Evolutionary conservation across 176 grass and related monocot species (phyloP).

Genomic region (Oryza officinalis): DNA sequence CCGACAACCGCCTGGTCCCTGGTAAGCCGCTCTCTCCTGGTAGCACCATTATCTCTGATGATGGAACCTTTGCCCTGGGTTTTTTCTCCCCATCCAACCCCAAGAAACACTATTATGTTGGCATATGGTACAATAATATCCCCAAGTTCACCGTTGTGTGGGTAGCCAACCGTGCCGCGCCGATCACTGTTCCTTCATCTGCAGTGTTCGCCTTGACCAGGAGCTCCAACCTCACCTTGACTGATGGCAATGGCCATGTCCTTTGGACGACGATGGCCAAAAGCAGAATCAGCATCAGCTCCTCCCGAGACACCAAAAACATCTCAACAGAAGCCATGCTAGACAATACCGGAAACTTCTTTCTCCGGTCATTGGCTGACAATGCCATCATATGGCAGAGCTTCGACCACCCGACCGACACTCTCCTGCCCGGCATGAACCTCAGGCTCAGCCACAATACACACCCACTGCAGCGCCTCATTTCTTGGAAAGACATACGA

Average conservation of each 20-base stretch:
- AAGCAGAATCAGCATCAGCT: neutral
- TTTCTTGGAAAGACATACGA: slow-evolving; percentile 36
- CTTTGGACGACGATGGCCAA: slow-evolving; percentile 36
- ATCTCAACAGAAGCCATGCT: slow-evolving; percentile 23
- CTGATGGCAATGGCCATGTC: neutral
- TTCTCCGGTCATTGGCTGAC: slow-evolving; percentile 17
- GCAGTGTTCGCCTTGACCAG: slow-evolving; percentile 22
- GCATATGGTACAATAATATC: slow-evolving; percentile 56
- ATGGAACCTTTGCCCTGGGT: slow-evolving; percentile 46
- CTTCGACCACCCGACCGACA: slow-evolving; percentile 51
- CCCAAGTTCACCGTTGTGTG: slow-evolving; percentile 34
- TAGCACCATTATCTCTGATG: slow-evolving; percentile 40
- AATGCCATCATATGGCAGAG: slow-evolving; percentile 52
- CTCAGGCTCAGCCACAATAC: slow-evolving; percentile 40
- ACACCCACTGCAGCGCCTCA: slow-evolving; percentile 14
- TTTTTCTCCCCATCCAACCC: slow-evolving; percentile 57
- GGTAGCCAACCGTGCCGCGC: slow-evolving; percentile 50
- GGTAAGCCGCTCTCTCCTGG: slow-evolving; percentile 21
- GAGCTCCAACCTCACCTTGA: slow-evolving; percentile 25
- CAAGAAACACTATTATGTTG: slow-evolving; percentile 36
- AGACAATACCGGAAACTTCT: slow-evolving; percentile 41
- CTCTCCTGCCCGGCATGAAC: slow-evolving; percentile 53
- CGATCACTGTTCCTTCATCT: slow-evolving; percentile 34
- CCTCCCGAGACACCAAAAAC: neutral
- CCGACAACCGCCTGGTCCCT: slow-evolving; percentile 14